Conservation (phyloP, 1,284 basidiomycete species). For the Trametes versicolor region DNA sequence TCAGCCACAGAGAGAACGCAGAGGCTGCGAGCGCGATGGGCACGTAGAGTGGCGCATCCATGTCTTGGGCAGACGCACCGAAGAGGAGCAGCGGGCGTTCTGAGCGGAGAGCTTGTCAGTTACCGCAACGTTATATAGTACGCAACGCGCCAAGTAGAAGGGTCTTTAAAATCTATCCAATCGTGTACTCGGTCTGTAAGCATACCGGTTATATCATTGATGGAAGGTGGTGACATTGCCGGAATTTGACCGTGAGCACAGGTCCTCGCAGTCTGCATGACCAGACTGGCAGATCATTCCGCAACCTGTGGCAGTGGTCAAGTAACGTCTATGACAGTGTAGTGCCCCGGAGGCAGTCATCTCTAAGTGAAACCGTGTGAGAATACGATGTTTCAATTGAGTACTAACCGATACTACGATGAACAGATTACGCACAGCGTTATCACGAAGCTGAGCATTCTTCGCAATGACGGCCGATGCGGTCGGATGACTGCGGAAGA, state of each 20-base stretch:
- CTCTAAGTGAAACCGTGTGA: no score
- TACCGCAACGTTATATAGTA: neutral
- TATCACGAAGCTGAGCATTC: neutral
- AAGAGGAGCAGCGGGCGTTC: neutral
- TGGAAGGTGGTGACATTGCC: no score
- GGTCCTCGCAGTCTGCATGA: no score
- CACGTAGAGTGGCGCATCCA: neutral
- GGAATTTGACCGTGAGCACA: no score
- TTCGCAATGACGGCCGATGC: neutral
- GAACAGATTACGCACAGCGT: neutral
- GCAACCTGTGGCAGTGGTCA: no score
- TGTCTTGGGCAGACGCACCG: neutral
- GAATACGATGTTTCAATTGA: no score
- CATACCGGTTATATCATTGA: no score
- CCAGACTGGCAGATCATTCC: no score
- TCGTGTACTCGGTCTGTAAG: no score
- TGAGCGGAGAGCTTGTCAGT: neutral
- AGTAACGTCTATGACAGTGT: no score
- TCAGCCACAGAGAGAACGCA: neutral
- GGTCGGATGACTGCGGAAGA: neutral
- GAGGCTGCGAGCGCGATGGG: neutral
- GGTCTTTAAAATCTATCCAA: no score
- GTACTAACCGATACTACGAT: neutral
- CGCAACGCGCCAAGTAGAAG: neutral
- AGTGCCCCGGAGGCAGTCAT: no score